Base-by-base conservation (phyloP, 2,329 filamentous ascomycete species). In the Cordyceps sp. region DNA sequence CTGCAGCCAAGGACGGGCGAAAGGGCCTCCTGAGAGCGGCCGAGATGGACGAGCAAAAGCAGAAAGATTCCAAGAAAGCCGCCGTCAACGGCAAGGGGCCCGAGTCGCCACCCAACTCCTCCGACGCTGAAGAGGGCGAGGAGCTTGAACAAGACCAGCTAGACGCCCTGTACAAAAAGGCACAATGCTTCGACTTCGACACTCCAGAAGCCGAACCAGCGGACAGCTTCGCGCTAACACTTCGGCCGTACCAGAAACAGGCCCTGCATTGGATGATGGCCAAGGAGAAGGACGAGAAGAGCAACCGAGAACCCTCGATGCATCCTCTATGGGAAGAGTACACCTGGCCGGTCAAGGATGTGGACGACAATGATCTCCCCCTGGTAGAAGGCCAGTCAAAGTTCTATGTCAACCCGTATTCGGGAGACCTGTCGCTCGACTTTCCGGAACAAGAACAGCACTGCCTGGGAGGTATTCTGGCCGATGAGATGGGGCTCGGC, bases 291-390 rank as follows among this genome's bases (percentile, higher is more conserved):
- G 74, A 92, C 39, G 68, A 80, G 38, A 76, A 73, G 41, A 67
- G 72, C 10, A 68, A 73, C 24, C 72, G 74, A 33, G 75, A 86
- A 45, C 62, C 64, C 4, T 94, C 85, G 0, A 93, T 98, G 83
- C 86, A 98, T 53, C 90, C 90, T 1, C 55, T 98, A 1, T 98
- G 90, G 90, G 90, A 98, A 55, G 83, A 96, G 49, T 98, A 98
- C 44, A 52, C 59, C 2, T 98, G 86, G 85, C 90, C 90, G 0
- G 61, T 62, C 1, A 85, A 86, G 48, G 90, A 98, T 53, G 76
- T 80, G 24, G 81, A 96, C 42, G 86, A 90, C 41, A 72, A 80
- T 26, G 70, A 78, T 5, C 48, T 94, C 10, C 75, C 78, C 0
- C 47, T 50, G 14, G 63, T 90, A 7, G 59, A 71, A 9, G 71